Conservation (phyloP, 495 filamentous ascomycete genomes). For the Penicillium antarcticum region DNA sequence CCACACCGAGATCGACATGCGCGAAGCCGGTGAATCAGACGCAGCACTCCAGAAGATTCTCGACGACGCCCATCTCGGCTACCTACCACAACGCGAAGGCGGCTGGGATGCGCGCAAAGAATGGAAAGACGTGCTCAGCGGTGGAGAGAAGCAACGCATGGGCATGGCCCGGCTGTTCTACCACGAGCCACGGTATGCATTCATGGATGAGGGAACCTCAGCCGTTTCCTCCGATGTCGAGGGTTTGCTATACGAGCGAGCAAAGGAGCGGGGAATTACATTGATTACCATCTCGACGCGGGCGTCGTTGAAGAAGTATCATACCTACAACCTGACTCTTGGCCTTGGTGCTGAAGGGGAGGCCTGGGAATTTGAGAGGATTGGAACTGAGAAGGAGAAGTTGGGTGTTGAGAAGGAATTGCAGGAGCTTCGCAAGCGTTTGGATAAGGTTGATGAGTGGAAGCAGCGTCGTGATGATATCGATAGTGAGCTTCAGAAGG, state of each 20-base stretch:
- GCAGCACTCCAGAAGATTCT: constrained; percentile 69
- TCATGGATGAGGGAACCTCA: constrained; percentile 93
- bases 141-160: constrained; percentile 97
- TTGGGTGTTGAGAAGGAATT: constrained; percentile 87
- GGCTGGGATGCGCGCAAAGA: constrained; percentile 97
- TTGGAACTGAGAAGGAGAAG: constrained; percentile 90
- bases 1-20: constrained; percentile 92
- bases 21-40: constrained; percentile 71
- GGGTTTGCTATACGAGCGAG: constrained; percentile 85
- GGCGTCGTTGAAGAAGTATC: constrained; percentile 90
- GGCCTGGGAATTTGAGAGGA: constrained; percentile 85
- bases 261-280: constrained; percentile 89
- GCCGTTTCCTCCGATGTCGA: constrained; percentile 94
- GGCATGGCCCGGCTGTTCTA: constrained; percentile 87
- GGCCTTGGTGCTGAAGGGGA: constrained; percentile 62
- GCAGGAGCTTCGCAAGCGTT: constrained; percentile 70
- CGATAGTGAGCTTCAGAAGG: constrained; percentile 60
- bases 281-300: constrained; percentile 92
- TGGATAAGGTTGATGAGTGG: constrained; percentile 81
- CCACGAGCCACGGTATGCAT: constrained; percentile 89
- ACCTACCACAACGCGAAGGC: constrained; percentile 86
- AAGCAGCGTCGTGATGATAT: constrained; percentile 76
- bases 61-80: constrained; percentile 79
- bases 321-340: constrained; percentile 82
- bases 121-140: constrained; percentile 96